Evolutionary conservation across 768 basidiomycete species (phyloP).

Genomic region (Nidularia pulvinata): DNA sequence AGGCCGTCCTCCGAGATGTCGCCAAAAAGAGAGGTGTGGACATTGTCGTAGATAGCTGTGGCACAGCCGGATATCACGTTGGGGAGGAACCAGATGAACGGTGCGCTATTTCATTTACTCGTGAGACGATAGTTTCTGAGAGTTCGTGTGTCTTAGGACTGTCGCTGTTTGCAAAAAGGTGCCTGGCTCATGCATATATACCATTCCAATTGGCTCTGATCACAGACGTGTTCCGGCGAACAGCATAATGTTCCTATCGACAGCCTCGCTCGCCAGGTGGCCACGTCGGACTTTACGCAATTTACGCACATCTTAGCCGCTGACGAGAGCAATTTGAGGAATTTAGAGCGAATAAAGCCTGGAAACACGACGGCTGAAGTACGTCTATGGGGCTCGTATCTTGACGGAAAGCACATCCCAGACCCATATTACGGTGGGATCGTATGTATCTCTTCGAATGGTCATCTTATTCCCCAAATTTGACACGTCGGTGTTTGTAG

Average conservation of each 20-base stretch:
- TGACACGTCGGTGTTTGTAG: conserved; percentile 24
- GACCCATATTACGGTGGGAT: conserved; percentile 86
- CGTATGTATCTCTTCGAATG: conserved; percentile 31
- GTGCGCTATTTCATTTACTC: conserved; percentile 29
- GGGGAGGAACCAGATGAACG: conserved; percentile 85
- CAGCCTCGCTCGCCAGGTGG: conserved; percentile 69
- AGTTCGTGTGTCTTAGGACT: conserved; percentile 44
- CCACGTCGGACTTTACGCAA: conserved; percentile 59
- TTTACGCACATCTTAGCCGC: conserved; percentile 90
- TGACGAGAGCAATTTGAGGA: conserved; percentile 73
- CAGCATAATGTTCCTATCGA: conserved; percentile 75
- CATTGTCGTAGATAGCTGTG: conserved; percentile 79
- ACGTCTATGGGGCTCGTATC: conserved; percentile 80
- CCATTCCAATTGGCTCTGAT: too few species aligned
- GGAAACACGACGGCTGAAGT: conserved; percentile 59
- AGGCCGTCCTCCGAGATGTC: conserved; percentile 77
- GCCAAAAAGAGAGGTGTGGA: conserved; percentile 67
- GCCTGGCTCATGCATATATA: background rate
- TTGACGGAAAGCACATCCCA: conserved; percentile 67
- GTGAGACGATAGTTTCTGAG: too few species aligned
- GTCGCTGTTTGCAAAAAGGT: conserved; percentile 74
- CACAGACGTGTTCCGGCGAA: too few species aligned
- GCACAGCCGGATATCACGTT: conserved; percentile 82
- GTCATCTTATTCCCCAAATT: background rate
- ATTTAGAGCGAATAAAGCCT: conserved; percentile 52